These are phyloP conservation scores for Alternaria incomplexa DNA, from an alignment of 2,329 filamentous ascomycete genomes.

Conservation along the genomic window DNA sequence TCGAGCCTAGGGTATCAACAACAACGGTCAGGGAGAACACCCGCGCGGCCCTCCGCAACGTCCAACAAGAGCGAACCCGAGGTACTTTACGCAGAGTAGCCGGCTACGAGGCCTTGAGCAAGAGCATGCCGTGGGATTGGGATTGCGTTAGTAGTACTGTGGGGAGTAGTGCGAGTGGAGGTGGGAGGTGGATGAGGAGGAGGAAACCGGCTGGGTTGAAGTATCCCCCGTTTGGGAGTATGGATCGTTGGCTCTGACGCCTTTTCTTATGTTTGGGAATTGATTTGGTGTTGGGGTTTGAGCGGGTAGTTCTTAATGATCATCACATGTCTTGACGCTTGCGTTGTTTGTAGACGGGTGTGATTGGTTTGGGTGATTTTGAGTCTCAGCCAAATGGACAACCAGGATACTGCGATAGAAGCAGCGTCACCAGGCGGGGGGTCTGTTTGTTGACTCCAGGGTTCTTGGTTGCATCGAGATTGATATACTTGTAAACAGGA, in stretches of 20 bases:
- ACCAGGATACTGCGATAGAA: too few species aligned
- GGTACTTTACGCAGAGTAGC: constrained; percentile 33
- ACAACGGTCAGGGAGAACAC: constrained; percentile 33
- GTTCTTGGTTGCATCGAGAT: too few species aligned
- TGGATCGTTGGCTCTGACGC: constrained; percentile 16
- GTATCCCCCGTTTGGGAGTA: constrained; percentile 37
- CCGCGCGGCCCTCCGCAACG: constrained; percentile 28
- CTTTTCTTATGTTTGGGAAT: not conserved
- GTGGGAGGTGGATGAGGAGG: constrained; percentile 12
- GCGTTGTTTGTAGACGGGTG: too few species aligned
- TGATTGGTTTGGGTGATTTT: too few species aligned
- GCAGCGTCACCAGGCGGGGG: too few species aligned
- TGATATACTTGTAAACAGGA: too few species aligned
- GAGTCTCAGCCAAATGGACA: too few species aligned
- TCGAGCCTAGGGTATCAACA: constrained; percentile 20
- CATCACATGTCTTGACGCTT: too few species aligned
- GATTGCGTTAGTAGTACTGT: constrained; percentile 41
- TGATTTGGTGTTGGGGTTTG: not conserved
- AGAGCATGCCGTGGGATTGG: constrained; percentile 43
- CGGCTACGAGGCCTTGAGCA: constrained; percentile 40
- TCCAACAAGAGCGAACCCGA: constrained; percentile 18
- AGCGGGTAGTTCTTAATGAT: not conserved
- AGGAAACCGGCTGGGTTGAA: constrained; percentile 17
- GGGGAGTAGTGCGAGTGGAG: constrained; percentile 16
- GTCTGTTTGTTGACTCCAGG: too few species aligned